Evolutionary conservation across 2,329 filamentous ascomycete species (phyloP).

Genomic region (Emergomyces pasteurianus): DNA sequence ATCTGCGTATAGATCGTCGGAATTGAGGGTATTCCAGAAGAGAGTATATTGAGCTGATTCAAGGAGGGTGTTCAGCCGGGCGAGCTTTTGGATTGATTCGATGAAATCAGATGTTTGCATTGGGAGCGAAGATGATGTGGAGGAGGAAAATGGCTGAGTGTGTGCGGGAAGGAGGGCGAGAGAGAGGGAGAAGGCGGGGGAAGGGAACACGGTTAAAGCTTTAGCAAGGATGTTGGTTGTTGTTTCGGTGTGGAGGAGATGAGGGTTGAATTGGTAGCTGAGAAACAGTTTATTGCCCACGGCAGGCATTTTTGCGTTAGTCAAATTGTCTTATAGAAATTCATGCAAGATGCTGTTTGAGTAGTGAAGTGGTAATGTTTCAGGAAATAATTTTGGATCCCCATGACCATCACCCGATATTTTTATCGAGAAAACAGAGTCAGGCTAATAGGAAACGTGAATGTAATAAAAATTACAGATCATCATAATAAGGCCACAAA

Average conservation of each 20-base stretch:
- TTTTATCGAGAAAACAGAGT: slow-evolving; percentile 32
- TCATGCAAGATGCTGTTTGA: not conserved
- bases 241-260: slow-evolving; percentile 91
- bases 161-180: slow-evolving; percentile 87
- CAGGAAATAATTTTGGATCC: slow-evolving; percentile 5
- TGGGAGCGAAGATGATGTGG: slow-evolving; percentile 31
- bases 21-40: slow-evolving; percentile 90
- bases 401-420: slow-evolving; percentile 47
- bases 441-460: slow-evolving; percentile 93
- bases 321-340: not conserved
- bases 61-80: slow-evolving; percentile 71
- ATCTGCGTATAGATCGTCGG: slow-evolving; percentile 90
- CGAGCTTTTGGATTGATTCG: slow-evolving; percentile 84
- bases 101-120: slow-evolving; percentile 45
- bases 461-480: slow-evolving; percentile 38
- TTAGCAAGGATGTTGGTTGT: slow-evolving; percentile 99
- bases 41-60: slow-evolving; percentile 78
- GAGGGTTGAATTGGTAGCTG: slow-evolving; percentile 99
- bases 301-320: not conserved
- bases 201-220: slow-evolving; percentile 92
- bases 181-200: slow-evolving; percentile 84
- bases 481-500: slow-evolving; percentile 48
- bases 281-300: not conserved
- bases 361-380: not conserved
- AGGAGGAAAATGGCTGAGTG: slow-evolving; percentile 51